Evolutionary conservation across 2,329 filamentous ascomycete species (phyloP), one percentile per base, ranked within the genome.

Genomic region (Hypoxylon sp.): DNA sequence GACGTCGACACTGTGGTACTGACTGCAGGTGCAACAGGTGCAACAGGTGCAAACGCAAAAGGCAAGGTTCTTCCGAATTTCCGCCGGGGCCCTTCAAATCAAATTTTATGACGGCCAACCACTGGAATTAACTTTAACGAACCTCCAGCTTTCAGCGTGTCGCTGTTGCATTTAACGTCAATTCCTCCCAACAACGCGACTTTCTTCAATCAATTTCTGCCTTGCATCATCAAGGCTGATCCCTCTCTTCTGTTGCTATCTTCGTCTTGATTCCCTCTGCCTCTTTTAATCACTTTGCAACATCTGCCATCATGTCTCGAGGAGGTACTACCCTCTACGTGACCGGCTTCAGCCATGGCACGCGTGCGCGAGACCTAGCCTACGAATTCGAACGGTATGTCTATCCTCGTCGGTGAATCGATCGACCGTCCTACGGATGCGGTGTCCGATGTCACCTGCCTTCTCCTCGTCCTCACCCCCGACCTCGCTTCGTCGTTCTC

Each of bases 351-450:
- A 96, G 94, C 87, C 93, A 97, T 82, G 93, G 94, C 81, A 97
- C 94, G 80, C 93, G 95, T 85, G 93, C 95, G 80, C 93, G 95
- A 89, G 94, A 99, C 86, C 92, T 98, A 80, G 93, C 94, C 85
- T 97, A 97, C 91, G 94, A 98, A 87, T 98, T 98, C 91, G 94
- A 98, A 94, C 93, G 94, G 93, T 97, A 97, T 89, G 94, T 97
- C 86, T 81, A 82, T 79, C 80, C 78, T 78, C 79, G 77, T 80
- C 82, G 80, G 81, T 81, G 77, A 78, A 80, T 76, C 76, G 76
- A 75, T 74, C 75, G 77, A 74, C 77, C 78, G 79, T 79, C 80
- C 79, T 76, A 75, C 78, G 77, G 75, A 79, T 76, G 74, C 77
- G 76, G 76, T 78, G 75, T 74, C 79, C 78, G 77, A 77, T 78